phyloP scores from a whole-genome alignment of 805 yeast genomes.

The Starmera quercuum region DNA sequence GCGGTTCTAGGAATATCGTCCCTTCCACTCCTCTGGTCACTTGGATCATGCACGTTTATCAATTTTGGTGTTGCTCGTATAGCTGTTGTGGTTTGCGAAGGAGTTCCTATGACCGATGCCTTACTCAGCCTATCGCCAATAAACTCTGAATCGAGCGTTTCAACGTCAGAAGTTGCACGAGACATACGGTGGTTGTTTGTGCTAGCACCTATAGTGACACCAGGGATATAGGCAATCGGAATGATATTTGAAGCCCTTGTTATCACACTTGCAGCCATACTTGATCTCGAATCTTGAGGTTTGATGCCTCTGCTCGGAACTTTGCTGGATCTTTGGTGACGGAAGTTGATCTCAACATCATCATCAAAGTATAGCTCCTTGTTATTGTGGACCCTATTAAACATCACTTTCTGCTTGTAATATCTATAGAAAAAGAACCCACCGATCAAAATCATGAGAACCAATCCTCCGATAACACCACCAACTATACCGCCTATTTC shows the following conservation, averaged over 20 bases:
- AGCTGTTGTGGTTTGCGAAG: slow-evolving; percentile 51
- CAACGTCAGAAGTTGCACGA: slow-evolving; percentile 19
- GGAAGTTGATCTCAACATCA: slow-evolving; percentile 21
- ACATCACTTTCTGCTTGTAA: slow-evolving; percentile 27
- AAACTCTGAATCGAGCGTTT: slow-evolving; percentile 12
- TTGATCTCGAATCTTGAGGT: slow-evolving; percentile 19
- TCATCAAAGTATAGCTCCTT: slow-evolving; percentile 20
- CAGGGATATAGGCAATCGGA: slow-evolving; percentile 92
- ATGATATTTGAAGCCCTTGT: slow-evolving; percentile 82
- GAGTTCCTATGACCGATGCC: slow-evolving; percentile 35
- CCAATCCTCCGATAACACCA: slow-evolving; percentile 61
- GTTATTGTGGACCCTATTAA: slow-evolving; percentile 21
- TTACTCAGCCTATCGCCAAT: slow-evolving; percentile 30
- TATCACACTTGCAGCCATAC: slow-evolving; percentile 54
- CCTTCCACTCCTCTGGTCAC: slow-evolving; percentile 10
- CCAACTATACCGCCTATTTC: slow-evolving; percentile 61
- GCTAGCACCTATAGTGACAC: slow-evolving; percentile 58
- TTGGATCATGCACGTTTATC: slow-evolving; percentile 35
- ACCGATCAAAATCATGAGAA: slow-evolving; percentile 31
- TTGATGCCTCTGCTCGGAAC: slow-evolving; percentile 22
- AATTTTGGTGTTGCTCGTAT: slow-evolving; percentile 68
- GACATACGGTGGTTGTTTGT: slow-evolving; percentile 17
- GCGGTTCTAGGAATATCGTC: slow-evolving; percentile 18
- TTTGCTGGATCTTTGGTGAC: slow-evolving; percentile 14
- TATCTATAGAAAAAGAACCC: slow-evolving; percentile 34